Evolutionary conservation across 2,329 filamentous ascomycete species (phyloP), one percentile per base, ranked within the genome.

Genomic region (Exophiala sideris): DNA sequence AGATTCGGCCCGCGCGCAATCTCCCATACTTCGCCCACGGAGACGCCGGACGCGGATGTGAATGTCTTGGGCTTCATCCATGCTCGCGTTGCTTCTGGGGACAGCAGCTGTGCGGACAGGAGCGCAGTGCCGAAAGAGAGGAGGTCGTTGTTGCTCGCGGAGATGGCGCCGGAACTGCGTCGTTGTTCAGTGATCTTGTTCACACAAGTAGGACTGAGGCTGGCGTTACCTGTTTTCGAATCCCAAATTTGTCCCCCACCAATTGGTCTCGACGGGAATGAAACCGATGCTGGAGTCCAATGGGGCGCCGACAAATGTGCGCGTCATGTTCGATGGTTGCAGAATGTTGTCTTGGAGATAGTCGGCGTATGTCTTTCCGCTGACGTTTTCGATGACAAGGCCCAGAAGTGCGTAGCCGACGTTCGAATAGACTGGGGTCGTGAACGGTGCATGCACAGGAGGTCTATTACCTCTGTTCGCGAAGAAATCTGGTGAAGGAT

Each of bases 371-470:
- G 70, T 59, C 45, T 70, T 69, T 1, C 73, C 71, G 1, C 72
- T 75, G 0, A 75, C 68, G 4, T 69, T 69, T 56, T 79, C 76
- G 0, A 81, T 66, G 0, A 75, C 73, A 1, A 74, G 66, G 2
- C 74, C 75, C 0, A 80, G 69, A 1, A 79, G 52, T 0, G 71
- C 64, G n/a, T 76, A 75, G 0, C 70, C 76, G 2, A 73, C 65
- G 58, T 81, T 80, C 16, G 78, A 77, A 62, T 82, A 82, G 2
- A 72, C 44, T 66, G 78, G 76, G 1, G 68, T 73, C 0, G 71
- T 68, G 54, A 73, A 76, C 0, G 77, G 71, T 0, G 65, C 61
- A 45, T 74, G 77, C 1, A 73, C 66, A 0, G 76, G 76, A 8
- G 67, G 64, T 3, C 64, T 62, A 42, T 61, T 59, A 14, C 59